These are phyloP conservation scores for Coprinellus aureogranulatus DNA, from an alignment of 768 basidiomycete genomes.

Conservation along the genomic window DNA sequence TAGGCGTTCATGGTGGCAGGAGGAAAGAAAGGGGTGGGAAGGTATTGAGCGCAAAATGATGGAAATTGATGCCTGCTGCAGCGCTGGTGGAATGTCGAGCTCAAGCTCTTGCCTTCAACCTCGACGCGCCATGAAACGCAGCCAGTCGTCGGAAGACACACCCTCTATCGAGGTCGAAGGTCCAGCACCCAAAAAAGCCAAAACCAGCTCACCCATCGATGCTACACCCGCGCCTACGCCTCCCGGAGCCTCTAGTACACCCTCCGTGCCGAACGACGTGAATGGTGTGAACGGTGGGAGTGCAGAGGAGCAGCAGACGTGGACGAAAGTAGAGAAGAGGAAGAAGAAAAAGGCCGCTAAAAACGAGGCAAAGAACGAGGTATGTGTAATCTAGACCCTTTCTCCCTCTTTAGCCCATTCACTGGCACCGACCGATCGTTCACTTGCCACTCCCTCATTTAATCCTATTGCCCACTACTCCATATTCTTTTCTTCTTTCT, in stretches of 20 bases:
- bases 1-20: no score
- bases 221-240: not conserved
- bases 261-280: not conserved
- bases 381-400: conserved; percentile 40
- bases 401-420: no score
- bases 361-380: conserved; percentile 54
- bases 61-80: not conserved
- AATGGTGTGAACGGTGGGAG: conserved; percentile 12
- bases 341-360: conserved; percentile 71
- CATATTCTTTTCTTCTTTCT: no score
- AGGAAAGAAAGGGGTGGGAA: no score
- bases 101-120: not conserved
- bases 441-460: no score
- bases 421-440: no score
- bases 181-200: conserved; percentile 37
- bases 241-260: not conserved
- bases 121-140: conserved; percentile 1
- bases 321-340: conserved; percentile 72
- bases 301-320: conserved; percentile 32
- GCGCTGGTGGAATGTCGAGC: not conserved
- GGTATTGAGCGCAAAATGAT: no score
- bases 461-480: no score
- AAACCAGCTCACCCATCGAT: conserved; percentile 18
- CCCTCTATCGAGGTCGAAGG: conserved; percentile 1
- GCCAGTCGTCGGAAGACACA: not conserved